Percentiles rank a stretch among this genome's conserved stretches.
Conservation (phyloP, 306 rosid species). For the Ormosia emarginata region DNA sequence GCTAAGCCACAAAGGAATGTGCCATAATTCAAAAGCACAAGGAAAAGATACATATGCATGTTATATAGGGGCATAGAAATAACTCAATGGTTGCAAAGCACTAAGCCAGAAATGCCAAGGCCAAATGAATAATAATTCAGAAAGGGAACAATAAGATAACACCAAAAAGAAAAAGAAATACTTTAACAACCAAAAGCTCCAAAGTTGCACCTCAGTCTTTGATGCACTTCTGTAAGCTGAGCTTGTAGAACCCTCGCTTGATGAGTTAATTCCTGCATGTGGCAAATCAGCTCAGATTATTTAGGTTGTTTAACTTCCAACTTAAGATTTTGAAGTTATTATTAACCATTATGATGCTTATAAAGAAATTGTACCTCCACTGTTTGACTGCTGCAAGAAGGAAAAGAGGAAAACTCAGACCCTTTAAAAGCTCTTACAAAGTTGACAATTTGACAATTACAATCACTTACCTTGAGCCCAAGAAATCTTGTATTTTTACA, state of each 20-base stretch:
- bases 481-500: slow-evolving; percentile 63
- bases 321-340: slow-evolving; percentile 21
- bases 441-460: slow-evolving; percentile 9
- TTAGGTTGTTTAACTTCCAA: slow-evolving; percentile 11
- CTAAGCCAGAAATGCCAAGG: neutral
- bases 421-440: slow-evolving; percentile 15
- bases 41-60: neutral
- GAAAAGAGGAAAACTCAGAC: slow-evolving; percentile 22
- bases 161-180: slow-evolving; percentile 57
- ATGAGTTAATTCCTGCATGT: slow-evolving; percentile 54
- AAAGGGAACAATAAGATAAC: slow-evolving; percentile 11
- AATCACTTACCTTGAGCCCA: slow-evolving; percentile 57
- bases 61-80: neutral
- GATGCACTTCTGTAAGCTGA: slow-evolving; percentile 51
- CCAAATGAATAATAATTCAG: slow-evolving; percentile 17
- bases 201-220: slow-evolving; percentile 84
- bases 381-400: slow-evolving; percentile 62
- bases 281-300: slow-evolving; percentile 22
- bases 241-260: slow-evolving; percentile 46
- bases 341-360: neutral
- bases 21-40: neutral
- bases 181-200: slow-evolving; percentile 61
- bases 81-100: neutral
- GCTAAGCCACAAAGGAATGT: neutral
- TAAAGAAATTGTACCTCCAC: slow-evolving; percentile 48